Conservation (phyloP, 805 yeast genomes). For the Cyberlindnera euphorbiiphila region DNA sequence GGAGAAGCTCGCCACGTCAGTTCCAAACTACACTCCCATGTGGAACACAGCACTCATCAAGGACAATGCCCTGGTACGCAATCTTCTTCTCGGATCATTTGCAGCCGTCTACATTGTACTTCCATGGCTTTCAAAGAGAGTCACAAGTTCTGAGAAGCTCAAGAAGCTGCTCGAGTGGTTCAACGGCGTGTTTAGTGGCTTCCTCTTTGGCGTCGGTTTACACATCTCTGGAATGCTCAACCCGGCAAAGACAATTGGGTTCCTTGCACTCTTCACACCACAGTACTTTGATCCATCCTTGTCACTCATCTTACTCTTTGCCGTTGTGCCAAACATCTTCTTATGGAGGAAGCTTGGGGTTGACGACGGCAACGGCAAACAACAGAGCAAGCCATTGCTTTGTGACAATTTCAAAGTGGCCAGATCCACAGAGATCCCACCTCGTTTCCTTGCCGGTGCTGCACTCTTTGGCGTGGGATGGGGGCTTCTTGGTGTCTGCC, state of each 20-base stretch:
- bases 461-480: conserved; percentile 48
- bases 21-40: conserved; percentile 5
- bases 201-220: conserved; percentile 44
- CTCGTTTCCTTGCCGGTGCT: conserved; percentile 38
- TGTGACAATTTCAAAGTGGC: conserved; percentile 25
- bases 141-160: background rate
- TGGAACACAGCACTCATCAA: conserved; percentile 8
- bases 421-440: conserved; percentile 24
- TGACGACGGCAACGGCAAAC: too few species aligned
- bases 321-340: conserved; percentile 42
- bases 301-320: conserved; percentile 38
- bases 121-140: conserved; percentile 23
- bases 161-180: conserved; percentile 1
- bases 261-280: conserved; percentile 35
- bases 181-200: conserved; percentile 29
- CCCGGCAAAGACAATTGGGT: conserved; percentile 43
- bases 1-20: conserved; percentile 2
- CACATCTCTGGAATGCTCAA: conserved; percentile 44
- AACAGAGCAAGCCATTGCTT: conserved; percentile 21
- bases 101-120: conserved; percentile 24
- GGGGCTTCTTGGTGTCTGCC: conserved; percentile 50
- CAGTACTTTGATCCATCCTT: conserved; percentile 46
- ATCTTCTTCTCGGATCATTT: conserved; percentile 4
- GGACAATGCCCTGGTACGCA: conserved; percentile 5
- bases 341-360: conserved; percentile 31